A percentile compares a stretch with the other conserved stretches of the same genome.
Evolutionary conservation across 2,329 filamentous ascomycete species (phyloP).

Genomic region (Cordyceps sp.): DNA sequence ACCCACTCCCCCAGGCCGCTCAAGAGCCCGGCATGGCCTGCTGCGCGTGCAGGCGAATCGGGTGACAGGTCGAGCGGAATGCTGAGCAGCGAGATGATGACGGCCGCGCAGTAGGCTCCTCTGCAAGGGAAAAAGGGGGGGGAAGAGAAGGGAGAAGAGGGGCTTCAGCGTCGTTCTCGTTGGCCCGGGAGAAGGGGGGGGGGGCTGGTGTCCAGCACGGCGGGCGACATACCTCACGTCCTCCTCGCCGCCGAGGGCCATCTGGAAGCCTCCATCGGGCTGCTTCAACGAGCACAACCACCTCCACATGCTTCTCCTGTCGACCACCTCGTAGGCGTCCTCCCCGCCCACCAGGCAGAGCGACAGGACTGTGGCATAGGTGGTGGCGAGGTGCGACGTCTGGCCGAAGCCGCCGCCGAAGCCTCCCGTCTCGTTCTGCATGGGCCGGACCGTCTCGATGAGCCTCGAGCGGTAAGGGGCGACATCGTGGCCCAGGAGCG

Average conservation of each 20-base stretch:
- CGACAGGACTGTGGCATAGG: conserved; percentile 70
- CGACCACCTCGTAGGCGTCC: conserved; percentile 57
- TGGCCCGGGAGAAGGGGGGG: neutral
- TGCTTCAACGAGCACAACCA: conserved; percentile 84
- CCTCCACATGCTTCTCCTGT: conserved; percentile 76
- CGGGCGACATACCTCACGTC: conserved; percentile 79
- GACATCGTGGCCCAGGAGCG: conserved; percentile 60
- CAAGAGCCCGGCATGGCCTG: conserved; percentile 48
- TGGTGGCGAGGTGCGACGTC: conserved; percentile 71
- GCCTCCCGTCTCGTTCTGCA: conserved; percentile 72
- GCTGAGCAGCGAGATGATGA: conserved; percentile 68
- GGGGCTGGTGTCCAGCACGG: no score
- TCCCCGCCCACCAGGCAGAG: conserved; percentile 64
- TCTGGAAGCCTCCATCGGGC: conserved; percentile 72
- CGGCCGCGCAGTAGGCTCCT: conserved; percentile 82
- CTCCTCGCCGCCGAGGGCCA: conserved; percentile 75
- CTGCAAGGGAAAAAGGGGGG: no score
- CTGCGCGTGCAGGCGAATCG: conserved; percentile 49
- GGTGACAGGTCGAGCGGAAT: conserved; percentile 64
- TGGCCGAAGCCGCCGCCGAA: conserved; percentile 93
- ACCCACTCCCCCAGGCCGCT: conserved; percentile 67
- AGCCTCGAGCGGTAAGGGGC: conserved; percentile 51
- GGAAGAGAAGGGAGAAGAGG: no score
- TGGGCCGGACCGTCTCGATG: conserved; percentile 56
- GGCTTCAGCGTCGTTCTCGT: neutral